Evolutionary conservation across 306 rosid genomes (phyloP).

Genomic region (Lotus japonicus): DNA sequence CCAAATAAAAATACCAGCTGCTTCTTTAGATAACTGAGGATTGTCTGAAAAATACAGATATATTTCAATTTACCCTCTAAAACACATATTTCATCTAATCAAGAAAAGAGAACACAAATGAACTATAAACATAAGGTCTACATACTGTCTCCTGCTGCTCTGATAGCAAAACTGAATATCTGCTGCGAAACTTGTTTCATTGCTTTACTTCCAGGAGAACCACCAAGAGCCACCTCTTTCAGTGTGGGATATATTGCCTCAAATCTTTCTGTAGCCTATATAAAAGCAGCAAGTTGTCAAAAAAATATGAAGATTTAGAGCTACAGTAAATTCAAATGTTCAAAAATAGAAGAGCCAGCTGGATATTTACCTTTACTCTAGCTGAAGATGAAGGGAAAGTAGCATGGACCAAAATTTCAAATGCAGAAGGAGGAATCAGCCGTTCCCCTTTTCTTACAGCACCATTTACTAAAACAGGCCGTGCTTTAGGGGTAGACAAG

Average conservation of each 20-base stretch:
- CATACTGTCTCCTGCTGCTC: conserved; percentile 81
- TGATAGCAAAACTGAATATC: conserved; percentile 56
- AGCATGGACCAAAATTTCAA: conserved; percentile 63
- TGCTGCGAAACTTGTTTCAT: conserved; percentile 85
- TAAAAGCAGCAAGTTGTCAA: conserved; percentile 16
- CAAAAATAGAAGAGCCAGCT: conserved; percentile 2
- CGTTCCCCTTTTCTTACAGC: conserved; percentile 92
- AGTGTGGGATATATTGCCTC: conserved; percentile 75
- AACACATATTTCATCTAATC: conserved; percentile 1
- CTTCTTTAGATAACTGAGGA: conserved; percentile 67
- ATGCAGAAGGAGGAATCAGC: conserved; percentile 69
- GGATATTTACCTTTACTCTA: conserved; percentile 64
- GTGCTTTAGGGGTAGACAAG: conserved; percentile 80
- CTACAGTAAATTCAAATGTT: neutral
- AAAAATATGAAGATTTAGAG: neutral
- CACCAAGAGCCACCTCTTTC: conserved; percentile 84
- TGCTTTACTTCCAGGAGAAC: conserved; percentile 84
- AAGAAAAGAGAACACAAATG: neutral
- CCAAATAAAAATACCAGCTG: conserved; percentile 66
- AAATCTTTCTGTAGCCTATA: conserved; percentile 92
- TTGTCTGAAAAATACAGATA: conserved; percentile 44
- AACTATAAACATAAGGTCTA: neutral
- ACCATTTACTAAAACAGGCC: conserved; percentile 65
- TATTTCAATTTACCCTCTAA: conserved; percentile 15
- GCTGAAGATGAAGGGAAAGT: conserved; percentile 72